A percentile compares a stretch with the other conserved stretches of the same genome.
These are phyloP conservation scores for Blastomyces parvus DNA, from an alignment of 2,329 filamentous ascomycete genomes.

Conservation along the genomic window DNA sequence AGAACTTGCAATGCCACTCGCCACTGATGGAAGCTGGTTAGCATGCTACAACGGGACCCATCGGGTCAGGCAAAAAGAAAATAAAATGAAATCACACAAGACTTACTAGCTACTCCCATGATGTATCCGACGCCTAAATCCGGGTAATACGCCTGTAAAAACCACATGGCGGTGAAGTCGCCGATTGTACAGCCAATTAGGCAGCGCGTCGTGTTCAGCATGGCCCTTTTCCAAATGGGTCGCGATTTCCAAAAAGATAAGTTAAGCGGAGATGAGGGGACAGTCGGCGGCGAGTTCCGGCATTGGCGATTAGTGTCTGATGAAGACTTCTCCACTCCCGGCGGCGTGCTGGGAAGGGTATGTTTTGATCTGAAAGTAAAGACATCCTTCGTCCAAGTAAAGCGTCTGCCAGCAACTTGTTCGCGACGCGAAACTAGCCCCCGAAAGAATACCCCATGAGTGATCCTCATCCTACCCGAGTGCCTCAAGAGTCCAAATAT, in stretches of 20 bases:
- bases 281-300: not conserved
- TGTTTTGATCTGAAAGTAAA: not conserved
- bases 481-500: not conserved
- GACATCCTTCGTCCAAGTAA: not conserved
- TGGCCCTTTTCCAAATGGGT: constrained; percentile 42
- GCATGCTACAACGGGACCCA: constrained; percentile 2
- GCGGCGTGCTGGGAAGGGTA: not conserved
- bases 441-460: too few species aligned
- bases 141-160: constrained; percentile 42
- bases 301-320: not conserved
- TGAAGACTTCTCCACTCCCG: not conserved
- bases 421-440: not conserved
- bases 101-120: constrained; percentile 46
- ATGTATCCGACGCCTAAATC: constrained; percentile 41
- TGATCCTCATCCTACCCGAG: not conserved
- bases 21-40: constrained; percentile 34
- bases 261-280: constrained; percentile 4
- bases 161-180: constrained; percentile 50
- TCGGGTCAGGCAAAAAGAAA: not conserved
- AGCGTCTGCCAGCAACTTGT: not conserved
- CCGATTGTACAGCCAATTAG: constrained; percentile 47
- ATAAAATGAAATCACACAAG: not conserved
- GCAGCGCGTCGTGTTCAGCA: constrained; percentile 48
- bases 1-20: constrained; percentile 43
- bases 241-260: constrained; percentile 29